A percentile compares a stretch with the other conserved stretches of the same genome.
Evolutionary conservation across 1,284 basidiomycete genomes (phyloP).

Genomic region (Malassezia brasiliensis): DNA sequence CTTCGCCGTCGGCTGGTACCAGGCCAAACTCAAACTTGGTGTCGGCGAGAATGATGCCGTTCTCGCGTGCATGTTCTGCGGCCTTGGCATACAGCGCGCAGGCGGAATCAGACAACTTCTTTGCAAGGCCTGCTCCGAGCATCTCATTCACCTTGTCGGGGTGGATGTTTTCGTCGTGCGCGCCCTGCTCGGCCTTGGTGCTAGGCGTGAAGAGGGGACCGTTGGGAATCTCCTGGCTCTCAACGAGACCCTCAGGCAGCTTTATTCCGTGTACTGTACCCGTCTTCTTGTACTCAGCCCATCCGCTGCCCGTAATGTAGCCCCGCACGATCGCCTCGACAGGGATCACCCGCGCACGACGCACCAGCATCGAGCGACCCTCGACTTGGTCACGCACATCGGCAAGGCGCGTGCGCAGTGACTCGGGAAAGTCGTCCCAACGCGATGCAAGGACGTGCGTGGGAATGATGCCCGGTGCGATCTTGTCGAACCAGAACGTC

Average conservation of each 20-base stretch:
- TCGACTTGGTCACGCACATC: slow-evolving; percentile 55
- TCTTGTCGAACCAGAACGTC: slow-evolving; percentile 86
- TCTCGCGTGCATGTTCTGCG: slow-evolving; percentile 63
- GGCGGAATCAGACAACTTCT: slow-evolving; percentile 57
- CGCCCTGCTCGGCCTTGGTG: slow-evolving; percentile 89
- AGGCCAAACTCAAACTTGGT: slow-evolving; percentile 85
- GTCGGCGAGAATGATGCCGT: slow-evolving; percentile 88
- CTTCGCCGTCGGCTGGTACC: slow-evolving; percentile 15
- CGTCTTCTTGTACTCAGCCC: slow-evolving; percentile 80
- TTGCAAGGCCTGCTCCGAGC: slow-evolving; percentile 54
- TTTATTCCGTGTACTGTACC: slow-evolving; percentile 81
- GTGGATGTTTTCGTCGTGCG: slow-evolving; percentile 95
- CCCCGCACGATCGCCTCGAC: slow-evolving; percentile 96
- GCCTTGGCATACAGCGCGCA: slow-evolving; percentile 67
- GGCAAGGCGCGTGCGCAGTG: slow-evolving; percentile 25
- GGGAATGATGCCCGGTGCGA: slow-evolving; percentile 36
- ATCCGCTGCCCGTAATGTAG: slow-evolving; percentile 93
- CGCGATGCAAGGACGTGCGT: slow-evolving; percentile 41
- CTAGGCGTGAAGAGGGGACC: slow-evolving; percentile 84
- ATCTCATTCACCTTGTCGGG: slow-evolving; percentile 57
- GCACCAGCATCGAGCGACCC: slow-evolving; percentile 82
- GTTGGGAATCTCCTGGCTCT: slow-evolving; percentile 58
- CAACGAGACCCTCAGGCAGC: slow-evolving; percentile 67
- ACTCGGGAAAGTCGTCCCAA: slow-evolving; percentile 27
- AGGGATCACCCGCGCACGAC: slow-evolving; percentile 76